Evolutionary conservation across 306 rosid genomes (phyloP), one percentile per base, ranked within the genome.

Genomic region (Acacia melanoxylon): DNA sequence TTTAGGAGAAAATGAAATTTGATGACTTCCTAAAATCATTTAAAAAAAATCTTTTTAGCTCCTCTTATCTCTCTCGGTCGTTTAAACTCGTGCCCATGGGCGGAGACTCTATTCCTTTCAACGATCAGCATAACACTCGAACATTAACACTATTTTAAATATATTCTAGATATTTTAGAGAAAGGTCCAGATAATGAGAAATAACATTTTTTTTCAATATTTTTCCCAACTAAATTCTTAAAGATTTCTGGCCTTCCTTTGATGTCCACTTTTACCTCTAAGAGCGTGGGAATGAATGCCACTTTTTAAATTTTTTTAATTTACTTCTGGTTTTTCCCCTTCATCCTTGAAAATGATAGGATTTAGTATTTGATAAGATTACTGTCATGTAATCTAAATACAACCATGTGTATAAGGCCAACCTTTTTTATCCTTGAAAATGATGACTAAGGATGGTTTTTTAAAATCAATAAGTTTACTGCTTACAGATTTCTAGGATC

Each of bases 101-200:
- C 0, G 1, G 6, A 8, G 8, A 37, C 6, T 37, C 0, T 37
- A 1, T 37, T 37, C 1, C 6, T 6, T 1, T 37, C 8, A 37
- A 37, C 41, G 1, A 37, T 6, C 0, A 37, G 0, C 41, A 37
- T 37, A 1, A 37, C 41, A 6, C 41, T 37, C 8, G 0, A 35
- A 35, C 0, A 35, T 35, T 52, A 1, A 15, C 24, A 5, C 0
- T 19, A 17, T n/a, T n/a, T n/a, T 19, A 52, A 2, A 17, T 11
- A 1, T 7, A 20, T 54, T 20, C 10, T 20, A 8, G 62, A 20
- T 20, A 54, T 54, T 20, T 54, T 20, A 20, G n/a, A 52, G 10
- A 52, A 20, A 4, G 27, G 13, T 20, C 1, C 8, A 54, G 12
- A 54, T 19, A 20, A 19, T 54, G 25, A 3, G 24, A 20, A 54